phyloP scores from a whole-genome alignment of 176 grass and related monocot species.

The Raddia distichophylla region DNA sequence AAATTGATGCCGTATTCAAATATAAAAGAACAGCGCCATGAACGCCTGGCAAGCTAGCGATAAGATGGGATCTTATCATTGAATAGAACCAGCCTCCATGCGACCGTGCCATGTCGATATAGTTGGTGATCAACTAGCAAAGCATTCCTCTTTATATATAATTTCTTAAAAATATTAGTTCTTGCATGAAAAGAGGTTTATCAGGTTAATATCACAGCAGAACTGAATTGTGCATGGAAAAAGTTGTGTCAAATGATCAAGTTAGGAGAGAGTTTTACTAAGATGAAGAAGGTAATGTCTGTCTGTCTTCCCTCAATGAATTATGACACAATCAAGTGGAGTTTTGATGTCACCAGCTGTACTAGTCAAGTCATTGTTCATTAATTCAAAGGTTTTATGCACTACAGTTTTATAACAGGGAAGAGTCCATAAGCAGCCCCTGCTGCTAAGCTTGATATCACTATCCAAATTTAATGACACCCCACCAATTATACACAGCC shows the following conservation, averaged over 20 bases:
- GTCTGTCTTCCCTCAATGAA: background rate
- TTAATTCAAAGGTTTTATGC: constrained; percentile 28
- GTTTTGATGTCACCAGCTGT: constrained; percentile 25
- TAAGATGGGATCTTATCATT: background rate
- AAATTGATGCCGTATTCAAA: background rate
- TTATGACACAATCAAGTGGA: background rate
- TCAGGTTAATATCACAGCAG: background rate
- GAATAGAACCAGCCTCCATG: background rate
- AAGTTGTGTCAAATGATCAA: background rate
- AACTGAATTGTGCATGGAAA: background rate
- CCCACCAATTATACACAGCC: constrained; percentile 18
- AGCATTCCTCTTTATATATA: background rate
- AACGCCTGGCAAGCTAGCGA: background rate
- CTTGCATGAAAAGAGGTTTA: background rate
- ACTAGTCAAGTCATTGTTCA: constrained; percentile 8
- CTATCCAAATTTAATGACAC: constrained; percentile 32
- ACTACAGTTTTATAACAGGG: background rate
- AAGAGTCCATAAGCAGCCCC: background rate
- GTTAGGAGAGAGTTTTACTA: background rate
- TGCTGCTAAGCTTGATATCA: constrained; percentile 22
- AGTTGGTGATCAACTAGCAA: background rate
- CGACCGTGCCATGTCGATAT: background rate
- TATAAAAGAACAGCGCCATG: background rate
- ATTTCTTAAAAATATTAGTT: background rate
- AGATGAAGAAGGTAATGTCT: background rate